phyloP scores from a whole-genome alignment of 192 early-diverging fungal genomes.

The Phycomyces blakesleeanus region DNA sequence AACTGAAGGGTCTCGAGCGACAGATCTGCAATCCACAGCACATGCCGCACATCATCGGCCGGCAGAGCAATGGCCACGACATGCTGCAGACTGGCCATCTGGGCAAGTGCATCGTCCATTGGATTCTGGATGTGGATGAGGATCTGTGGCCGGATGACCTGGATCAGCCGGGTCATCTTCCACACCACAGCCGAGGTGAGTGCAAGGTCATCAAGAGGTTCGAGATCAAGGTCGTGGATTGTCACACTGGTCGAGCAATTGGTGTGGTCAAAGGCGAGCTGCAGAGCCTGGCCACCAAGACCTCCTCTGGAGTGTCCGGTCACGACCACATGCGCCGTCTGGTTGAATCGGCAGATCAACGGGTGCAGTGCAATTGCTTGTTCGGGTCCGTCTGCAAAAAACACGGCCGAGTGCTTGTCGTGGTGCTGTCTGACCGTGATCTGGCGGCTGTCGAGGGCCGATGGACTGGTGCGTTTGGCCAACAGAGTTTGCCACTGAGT shows the following conservation, averaged over 20 bases:
- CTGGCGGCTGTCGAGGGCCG: constrained; percentile 22
- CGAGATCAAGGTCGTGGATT: constrained; percentile 14
- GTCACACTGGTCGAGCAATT: background rate
- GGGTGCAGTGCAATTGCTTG: constrained; percentile 31
- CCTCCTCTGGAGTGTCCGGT: constrained; percentile 21
- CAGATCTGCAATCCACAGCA: constrained; percentile 50
- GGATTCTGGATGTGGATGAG: constrained; percentile 40
- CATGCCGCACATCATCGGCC: constrained; percentile 43
- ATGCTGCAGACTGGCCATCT: constrained; percentile 1
- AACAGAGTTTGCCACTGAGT: constrained; percentile 23
- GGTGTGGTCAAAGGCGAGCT: background rate
- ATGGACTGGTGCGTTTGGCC: background rate
- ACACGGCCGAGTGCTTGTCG: constrained; percentile 23
- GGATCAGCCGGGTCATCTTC: constrained; percentile 31
- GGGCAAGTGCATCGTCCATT: constrained; percentile 6
- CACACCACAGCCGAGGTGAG: constrained; percentile 23
- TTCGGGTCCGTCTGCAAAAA: constrained; percentile 13
- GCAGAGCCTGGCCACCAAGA: constrained; percentile 1
- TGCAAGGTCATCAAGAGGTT: constrained; percentile 4
- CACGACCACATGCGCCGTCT: constrained; percentile 19
- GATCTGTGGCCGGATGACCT: constrained; percentile 35
- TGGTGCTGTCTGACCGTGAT: constrained; percentile 13
- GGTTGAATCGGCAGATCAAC: constrained; percentile 31
- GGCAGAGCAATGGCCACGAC: constrained; percentile 38
- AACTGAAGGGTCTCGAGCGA: constrained; percentile 46